Evolutionary conservation across 2,329 filamentous ascomycete species (phyloP).

Genomic region (Bisporella sp.): DNA sequence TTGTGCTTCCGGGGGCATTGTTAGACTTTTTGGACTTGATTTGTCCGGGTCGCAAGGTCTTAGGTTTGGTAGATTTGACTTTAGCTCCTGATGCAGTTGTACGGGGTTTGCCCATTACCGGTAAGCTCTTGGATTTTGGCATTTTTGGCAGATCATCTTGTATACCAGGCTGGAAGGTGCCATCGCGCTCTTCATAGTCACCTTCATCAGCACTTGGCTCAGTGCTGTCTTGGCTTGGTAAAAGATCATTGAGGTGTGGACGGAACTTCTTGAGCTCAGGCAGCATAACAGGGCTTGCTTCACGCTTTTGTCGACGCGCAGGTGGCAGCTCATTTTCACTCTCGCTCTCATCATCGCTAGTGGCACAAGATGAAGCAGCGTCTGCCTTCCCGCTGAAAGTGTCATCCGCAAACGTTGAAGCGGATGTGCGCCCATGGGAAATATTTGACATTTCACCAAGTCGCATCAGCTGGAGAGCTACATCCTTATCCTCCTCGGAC

Average conservation of each 20-base stretch:
- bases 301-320: constrained; percentile 49
- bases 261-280: constrained; percentile 37
- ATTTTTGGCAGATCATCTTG: constrained; percentile 28
- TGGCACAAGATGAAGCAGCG: constrained; percentile 78
- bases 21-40: constrained; percentile 45
- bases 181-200: constrained; percentile 40
- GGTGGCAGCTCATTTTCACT: constrained; percentile 56
- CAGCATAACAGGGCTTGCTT: constrained; percentile 45
- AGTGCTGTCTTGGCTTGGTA: constrained; percentile 49
- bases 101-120: constrained; percentile 33
- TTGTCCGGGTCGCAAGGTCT: constrained; percentile 25
- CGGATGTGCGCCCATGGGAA: constrained; percentile 86
- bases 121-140: constrained; percentile 34
- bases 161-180: constrained; percentile 24
- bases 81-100: constrained; percentile 33
- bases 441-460: constrained; percentile 91
- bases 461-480: constrained; percentile 93
- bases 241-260: constrained; percentile 43
- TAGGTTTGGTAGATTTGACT: constrained; percentile 37
- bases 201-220: constrained; percentile 56
- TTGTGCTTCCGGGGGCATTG: constrained; percentile 28
- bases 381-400: constrained; percentile 88
- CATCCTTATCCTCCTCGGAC: constrained; percentile 89
- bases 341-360: constrained; percentile 68
- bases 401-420: constrained; percentile 82